Percentiles rank a stretch among this genome's conserved stretches.
Evolutionary conservation across 2,329 filamentous ascomycete genomes (phyloP).

Genomic region (Rosellinia necatrix): DNA sequence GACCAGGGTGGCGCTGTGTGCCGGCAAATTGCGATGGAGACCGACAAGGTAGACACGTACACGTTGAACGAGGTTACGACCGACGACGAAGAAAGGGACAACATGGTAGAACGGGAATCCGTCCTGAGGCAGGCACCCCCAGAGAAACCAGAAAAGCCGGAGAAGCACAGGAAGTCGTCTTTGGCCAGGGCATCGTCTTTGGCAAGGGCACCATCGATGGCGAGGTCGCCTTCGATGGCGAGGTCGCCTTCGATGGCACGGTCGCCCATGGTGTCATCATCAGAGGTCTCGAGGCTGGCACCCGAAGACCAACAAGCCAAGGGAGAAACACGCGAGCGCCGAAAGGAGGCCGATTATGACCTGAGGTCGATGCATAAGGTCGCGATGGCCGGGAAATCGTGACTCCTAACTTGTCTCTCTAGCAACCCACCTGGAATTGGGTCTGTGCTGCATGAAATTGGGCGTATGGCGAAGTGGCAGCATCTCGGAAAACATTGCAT

Average conservation of each 20-base stretch:
- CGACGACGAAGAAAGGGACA: slow-evolving; percentile 25
- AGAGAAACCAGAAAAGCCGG: slow-evolving; percentile 19
- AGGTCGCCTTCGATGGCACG: too few species aligned
- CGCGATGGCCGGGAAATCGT: slow-evolving; percentile 38
- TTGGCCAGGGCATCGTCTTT: neutral
- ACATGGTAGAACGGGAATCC: neutral
- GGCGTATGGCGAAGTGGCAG: slow-evolving; percentile 35
- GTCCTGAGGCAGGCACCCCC: slow-evolving; percentile 8
- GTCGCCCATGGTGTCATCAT: too few species aligned
- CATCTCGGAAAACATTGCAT: slow-evolving; percentile 21
- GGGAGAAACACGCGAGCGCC: neutral
- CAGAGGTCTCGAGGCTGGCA: slow-evolving; percentile 5
- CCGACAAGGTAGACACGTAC: slow-evolving; percentile 21
- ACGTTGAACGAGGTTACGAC: slow-evolving; percentile 27
- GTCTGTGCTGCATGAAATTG: slow-evolving; percentile 31
- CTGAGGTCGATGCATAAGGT: slow-evolving; percentile 40
- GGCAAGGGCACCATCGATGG: too few species aligned
- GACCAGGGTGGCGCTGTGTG: slow-evolving; percentile 26
- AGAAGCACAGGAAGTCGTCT: slow-evolving; percentile 19
- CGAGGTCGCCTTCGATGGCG: too few species aligned
- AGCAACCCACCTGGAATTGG: slow-evolving; percentile 19
- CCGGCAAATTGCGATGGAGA: slow-evolving; percentile 3
- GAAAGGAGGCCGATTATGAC: slow-evolving; percentile 33
- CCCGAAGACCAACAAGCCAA: slow-evolving; percentile 22
- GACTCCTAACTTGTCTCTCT: slow-evolving; percentile 14